Evolutionary conservation across 345 rosid species (phyloP).

Genomic region (Combretum micranthum): DNA sequence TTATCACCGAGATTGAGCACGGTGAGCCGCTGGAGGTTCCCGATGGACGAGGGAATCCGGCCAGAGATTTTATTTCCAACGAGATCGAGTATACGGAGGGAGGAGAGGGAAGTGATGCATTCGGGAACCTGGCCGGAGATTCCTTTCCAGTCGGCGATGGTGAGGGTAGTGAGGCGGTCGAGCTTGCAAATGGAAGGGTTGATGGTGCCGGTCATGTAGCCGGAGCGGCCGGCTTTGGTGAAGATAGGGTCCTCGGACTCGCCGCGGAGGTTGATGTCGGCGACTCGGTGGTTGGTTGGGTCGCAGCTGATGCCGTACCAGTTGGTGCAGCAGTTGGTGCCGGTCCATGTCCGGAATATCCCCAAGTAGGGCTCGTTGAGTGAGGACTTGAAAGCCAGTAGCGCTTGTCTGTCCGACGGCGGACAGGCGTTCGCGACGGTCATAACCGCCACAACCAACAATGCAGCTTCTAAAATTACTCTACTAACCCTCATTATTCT

Average conservation of each 20-base stretch:
- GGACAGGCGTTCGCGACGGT: constrained; percentile 35
- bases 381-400: constrained; percentile 51
- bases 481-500: too few species aligned
- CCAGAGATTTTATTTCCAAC: constrained; percentile 73
- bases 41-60: constrained; percentile 51
- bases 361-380: constrained; percentile 70
- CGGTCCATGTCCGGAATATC: constrained; percentile 66
- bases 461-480: not conserved
- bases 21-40: constrained; percentile 47
- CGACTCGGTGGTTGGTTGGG: constrained; percentile 56
- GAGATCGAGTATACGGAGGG: constrained; percentile 72
- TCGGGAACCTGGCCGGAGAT: constrained; percentile 64
- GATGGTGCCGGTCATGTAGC: constrained; percentile 82
- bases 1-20: constrained; percentile 84
- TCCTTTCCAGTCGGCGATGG: constrained; percentile 86
- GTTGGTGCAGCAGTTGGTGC: constrained; percentile 49
- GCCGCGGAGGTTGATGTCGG: constrained; percentile 78
- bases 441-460: not conserved
- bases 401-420: constrained; percentile 49
- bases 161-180: constrained; percentile 47
- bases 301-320: constrained; percentile 91
- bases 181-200: constrained; percentile 69
- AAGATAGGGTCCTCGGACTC: constrained; percentile 90
- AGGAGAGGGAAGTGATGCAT: constrained; percentile 49
- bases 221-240: constrained; percentile 58